Evolutionary conservation across 169 alveolate genomes (phyloP).

Genomic region (Prorocentrum cordatum): DNA sequence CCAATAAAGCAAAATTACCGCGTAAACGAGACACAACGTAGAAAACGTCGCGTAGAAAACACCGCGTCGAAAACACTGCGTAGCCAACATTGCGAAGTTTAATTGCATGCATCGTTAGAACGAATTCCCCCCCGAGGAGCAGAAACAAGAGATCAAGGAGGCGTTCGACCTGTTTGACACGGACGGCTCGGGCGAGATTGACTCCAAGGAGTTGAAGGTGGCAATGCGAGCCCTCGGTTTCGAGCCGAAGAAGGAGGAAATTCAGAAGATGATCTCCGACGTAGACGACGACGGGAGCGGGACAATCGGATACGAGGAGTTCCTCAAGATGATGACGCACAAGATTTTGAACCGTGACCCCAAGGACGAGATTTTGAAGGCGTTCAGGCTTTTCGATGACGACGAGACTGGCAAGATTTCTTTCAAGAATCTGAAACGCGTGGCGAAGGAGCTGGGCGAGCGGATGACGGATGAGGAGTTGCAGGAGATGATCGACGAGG

Average conservation of each 20-base stretch:
- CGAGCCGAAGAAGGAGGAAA: conserved; percentile 95
- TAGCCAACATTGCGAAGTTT: too few relatives aligned
- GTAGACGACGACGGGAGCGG: conserved; percentile 73
- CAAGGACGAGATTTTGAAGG: conserved; percentile 86
- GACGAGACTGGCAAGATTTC: conserved; percentile 93
- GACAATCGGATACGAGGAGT: conserved; percentile 51
- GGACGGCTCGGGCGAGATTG: conserved; percentile 40
- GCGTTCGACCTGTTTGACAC: conserved; percentile 45
- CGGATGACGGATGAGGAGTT: conserved; percentile 95
- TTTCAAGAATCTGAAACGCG: conserved; percentile 91
- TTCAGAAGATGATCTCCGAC: conserved; percentile 74
- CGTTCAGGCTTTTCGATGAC: conserved; percentile 92
- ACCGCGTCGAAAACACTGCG: too few relatives aligned
- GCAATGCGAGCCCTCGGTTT: conserved; percentile 99
- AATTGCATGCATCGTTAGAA: too few relatives aligned
- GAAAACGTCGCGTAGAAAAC: too few relatives aligned
- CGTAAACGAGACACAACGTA: too few relatives aligned
- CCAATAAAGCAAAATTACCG: too few relatives aligned
- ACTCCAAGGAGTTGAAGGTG: conserved; percentile 74
- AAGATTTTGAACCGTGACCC: conserved; percentile 80
- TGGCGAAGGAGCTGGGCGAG: conserved; percentile 96
- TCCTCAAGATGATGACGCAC: conserved; percentile 62
- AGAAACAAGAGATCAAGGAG: conserved; percentile 65
- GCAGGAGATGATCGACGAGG: conserved; percentile 97
- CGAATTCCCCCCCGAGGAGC: conserved; percentile 22